These are phyloP conservation scores for Diplodia seriata DNA, from an alignment of 2,329 filamentous ascomycete species.

Conservation along the genomic window DNA sequence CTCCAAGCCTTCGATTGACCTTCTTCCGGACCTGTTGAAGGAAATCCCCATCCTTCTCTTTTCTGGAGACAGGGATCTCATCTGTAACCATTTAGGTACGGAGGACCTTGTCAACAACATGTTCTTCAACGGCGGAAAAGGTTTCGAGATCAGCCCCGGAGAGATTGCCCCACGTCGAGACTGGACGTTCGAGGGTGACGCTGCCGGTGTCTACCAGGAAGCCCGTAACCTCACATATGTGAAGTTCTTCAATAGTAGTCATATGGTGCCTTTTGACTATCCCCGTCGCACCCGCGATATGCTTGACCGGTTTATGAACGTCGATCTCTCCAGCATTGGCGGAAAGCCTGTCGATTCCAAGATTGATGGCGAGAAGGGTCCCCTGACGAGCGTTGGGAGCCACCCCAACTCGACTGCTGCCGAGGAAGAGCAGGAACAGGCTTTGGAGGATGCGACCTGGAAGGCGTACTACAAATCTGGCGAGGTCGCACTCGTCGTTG, in stretches of 20 bases:
- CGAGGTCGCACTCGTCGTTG: conserved; percentile 82
- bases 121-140: conserved; percentile 88
- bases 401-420: conserved; percentile 72
- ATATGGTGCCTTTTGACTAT: conserved; percentile 98
- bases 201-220: conserved; percentile 90
- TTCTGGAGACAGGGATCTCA: conserved; percentile 90
- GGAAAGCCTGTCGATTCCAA: conserved; percentile 78
- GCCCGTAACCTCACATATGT: conserved; percentile 96
- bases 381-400: conserved; percentile 77
- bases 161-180: conserved; percentile 90
- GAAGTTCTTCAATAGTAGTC: conserved; percentile 91
- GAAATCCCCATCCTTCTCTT: conserved; percentile 84
- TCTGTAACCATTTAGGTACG: conserved; percentile 96
- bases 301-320: conserved; percentile 94
- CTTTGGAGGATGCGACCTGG: conserved; percentile 86
- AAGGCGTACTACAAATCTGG: conserved; percentile 87
- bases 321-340: conserved; percentile 89
- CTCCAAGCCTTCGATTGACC: conserved; percentile 73
- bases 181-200: conserved; percentile 90
- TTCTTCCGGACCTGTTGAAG: conserved; percentile 80
- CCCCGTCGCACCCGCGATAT: conserved; percentile 88
- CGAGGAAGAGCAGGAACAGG: conserved; percentile 72
- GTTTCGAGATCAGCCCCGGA: conserved; percentile 86
- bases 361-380: conserved; percentile 84
- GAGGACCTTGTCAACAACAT: conserved; percentile 89